A percentile compares a stretch with the other conserved stretches of the same genome.
Evolutionary conservation across 2,329 filamentous ascomycete genomes (phyloP).

Genomic region (Cladosporium sp.): DNA sequence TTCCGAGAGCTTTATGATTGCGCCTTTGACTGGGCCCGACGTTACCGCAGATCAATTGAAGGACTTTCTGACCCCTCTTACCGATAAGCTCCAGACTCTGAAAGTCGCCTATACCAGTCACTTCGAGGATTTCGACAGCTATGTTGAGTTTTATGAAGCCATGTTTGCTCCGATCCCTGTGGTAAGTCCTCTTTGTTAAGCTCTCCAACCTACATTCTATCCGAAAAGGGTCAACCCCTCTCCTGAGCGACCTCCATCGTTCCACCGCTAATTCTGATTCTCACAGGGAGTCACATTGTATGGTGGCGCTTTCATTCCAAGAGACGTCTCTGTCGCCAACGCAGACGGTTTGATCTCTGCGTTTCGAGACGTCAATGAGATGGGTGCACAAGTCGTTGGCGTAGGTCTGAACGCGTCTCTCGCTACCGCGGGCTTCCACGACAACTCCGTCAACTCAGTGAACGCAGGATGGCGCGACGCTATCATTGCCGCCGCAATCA

Average conservation of each 20-base stretch:
- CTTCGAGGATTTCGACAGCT: conserved; percentile 28
- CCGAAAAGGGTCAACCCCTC: not conserved
- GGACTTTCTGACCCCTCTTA: conserved; percentile 42
- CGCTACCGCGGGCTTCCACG: conserved; percentile 27
- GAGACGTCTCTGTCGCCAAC: conserved; percentile 28
- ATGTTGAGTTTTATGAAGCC: conserved; percentile 28
- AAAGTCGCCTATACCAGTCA: conserved; percentile 28
- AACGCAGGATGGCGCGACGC: conserved; percentile 36
- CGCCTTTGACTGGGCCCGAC: conserved; percentile 43
- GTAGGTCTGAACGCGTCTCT: conserved; percentile 36
- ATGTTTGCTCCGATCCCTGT: conserved; percentile 32
- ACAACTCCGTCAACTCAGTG: conserved; percentile 35
- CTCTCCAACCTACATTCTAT: not conserved
- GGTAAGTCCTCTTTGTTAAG: not conserved
- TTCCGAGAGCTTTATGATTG: conserved; percentile 44
- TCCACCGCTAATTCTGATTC: not conserved
- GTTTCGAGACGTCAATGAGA: conserved; percentile 31
- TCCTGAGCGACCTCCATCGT: not conserved
- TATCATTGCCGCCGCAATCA: conserved; percentile 31
- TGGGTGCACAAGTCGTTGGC: conserved; percentile 32
- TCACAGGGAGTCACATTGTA: conserved; percentile 20
- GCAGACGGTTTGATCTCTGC: conserved; percentile 23
- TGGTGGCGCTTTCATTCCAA: conserved; percentile 31
- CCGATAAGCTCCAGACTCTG: conserved; percentile 32
- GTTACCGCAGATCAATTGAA: conserved; percentile 39